Evolutionary conservation across 176 grass and related monocot genomes (phyloP), one percentile per base, ranked within the genome.

Genomic region (Oryza glaberrima): DNA sequence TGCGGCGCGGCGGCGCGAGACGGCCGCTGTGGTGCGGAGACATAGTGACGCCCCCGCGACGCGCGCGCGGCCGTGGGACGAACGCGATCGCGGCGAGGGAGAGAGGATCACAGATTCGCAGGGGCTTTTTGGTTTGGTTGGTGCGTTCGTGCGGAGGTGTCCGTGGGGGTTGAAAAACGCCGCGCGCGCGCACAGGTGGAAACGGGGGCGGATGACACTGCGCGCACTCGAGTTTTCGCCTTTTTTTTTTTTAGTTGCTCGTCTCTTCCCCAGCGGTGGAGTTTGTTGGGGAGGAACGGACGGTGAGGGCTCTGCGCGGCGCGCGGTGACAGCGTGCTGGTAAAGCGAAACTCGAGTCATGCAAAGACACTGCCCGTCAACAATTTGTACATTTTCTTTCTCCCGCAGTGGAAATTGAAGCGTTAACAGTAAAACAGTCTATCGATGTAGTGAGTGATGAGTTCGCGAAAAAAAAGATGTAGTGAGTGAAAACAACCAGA

Each of bases 121-220:
- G 43, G 9, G 43, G 43, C 40, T 1, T 49, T 49, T 49, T 49
- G 47, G 9, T 4, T 56, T 58, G 20, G 19, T 17, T 48, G 80
- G 51, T 84, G 78, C 43, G 72, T 83, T 86, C 84, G 88, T 90
- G 88, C 88, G 75, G 65, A 73, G 86, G 80, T 91, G 77, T 79
- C 65, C 0, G 41, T 32, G 56, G 49, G 78, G 52, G 12, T 77
- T 45, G 69, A 75, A 30, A 79, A 90, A 90, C 56, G 80, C 25
- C 68, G 69, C 74, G 75, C 2, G 75, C 30, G 30, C 78, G 13
- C 86, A 12, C 67, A 30, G 78, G 78, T 70, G 75, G 54, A 79
- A 56, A 79, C 71, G 41, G 30, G 46, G 60, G 68, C 69, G 70
- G 81, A 32, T 48, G 87, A 67, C 76, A 16, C 81, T 23, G 69